Evolutionary conservation across 495 filamentous ascomycete genomes (phyloP).

Genomic region (Hapsidospora chrysogenum): DNA sequence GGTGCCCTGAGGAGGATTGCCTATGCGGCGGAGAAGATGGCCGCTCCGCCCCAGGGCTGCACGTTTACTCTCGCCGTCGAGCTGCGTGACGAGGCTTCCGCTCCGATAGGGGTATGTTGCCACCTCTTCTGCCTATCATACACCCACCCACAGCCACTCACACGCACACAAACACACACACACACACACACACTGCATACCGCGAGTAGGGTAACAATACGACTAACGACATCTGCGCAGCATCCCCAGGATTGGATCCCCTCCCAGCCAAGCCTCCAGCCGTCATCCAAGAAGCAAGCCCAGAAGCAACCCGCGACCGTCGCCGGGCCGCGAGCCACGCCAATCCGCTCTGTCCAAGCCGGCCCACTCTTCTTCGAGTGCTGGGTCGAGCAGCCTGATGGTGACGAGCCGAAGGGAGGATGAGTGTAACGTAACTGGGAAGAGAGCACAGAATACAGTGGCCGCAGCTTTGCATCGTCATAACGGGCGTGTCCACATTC

Average conservation of each 20-base stretch:
- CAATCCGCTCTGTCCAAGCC: slow-evolving; percentile 42
- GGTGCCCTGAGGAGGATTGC: slow-evolving; percentile 34
- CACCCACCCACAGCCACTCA: too few species aligned
- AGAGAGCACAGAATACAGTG: too few species aligned
- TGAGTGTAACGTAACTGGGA: too few species aligned
- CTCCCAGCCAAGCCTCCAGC: slow-evolving; percentile 30
- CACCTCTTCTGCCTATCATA: too few species aligned
- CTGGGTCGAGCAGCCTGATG: slow-evolving; percentile 45
- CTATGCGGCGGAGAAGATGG: slow-evolving; percentile 40
- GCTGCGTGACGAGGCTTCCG: slow-evolving; percentile 51
- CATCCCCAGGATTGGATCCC: slow-evolving; percentile 56
- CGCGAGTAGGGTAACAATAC: too few species aligned
- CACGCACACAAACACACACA: too few species aligned
- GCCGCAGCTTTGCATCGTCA: too few species aligned
- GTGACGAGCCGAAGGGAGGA: too few species aligned
- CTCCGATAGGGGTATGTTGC: slow-evolving; percentile 49
- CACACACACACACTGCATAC: too few species aligned
- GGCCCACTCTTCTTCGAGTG: slow-evolving; percentile 51
- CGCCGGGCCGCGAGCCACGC: slow-evolving; percentile 29
- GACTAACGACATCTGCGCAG: slow-evolving; percentile 5
- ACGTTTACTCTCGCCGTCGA: slow-evolving; percentile 82
- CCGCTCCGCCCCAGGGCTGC: slow-evolving; percentile 52
- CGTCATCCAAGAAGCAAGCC: slow-evolving; percentile 15
- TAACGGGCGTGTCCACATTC: too few species aligned
- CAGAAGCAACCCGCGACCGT: slow-evolving; percentile 23